Base-by-base conservation (phyloP, 202 grass and related monocot genomes). In the Saccharum hybrid region DNA sequence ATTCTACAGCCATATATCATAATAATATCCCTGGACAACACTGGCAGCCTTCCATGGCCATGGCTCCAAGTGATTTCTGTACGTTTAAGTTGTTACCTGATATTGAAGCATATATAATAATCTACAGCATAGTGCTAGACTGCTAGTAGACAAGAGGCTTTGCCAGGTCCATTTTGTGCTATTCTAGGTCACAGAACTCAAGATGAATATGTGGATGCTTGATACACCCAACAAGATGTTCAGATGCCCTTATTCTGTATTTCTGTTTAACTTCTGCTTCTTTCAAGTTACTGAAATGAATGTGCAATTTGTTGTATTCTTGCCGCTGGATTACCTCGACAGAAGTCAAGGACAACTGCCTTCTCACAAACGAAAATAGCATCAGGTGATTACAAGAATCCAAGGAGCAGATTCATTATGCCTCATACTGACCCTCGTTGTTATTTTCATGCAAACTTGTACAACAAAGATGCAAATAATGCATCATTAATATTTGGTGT, bases 371-470 rank as follows among this genome's bases (percentile, higher is more conserved):
- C 1, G 68, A 69, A 64, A 79, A 70, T 68, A 64, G 6, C 54
- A 76, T 21, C 54, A 43, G 42, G 43, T 75, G 40, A 84, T 63
- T 51, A 42, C 65, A 76, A 40, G 18, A 19, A 81, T 68, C 76
- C 7, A 8, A 42, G 37, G 6, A 22, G 57, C 9, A 48, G 36
- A 78, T 51, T 75, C 5, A 36, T 52, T 31, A 61, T 51, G 57
- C 3, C 41, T 61, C 66, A 68, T 54, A 18, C 51, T 62, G 66
- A 67, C 68, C 51, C 19, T 74, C 86, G 78, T 64, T 80, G 73
- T 81, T 36, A 36, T 36, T 78, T 78, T 42, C 39, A 72, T 76
- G 45, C 36, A 71, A 80, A 73, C n/a, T 71, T 56, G 71, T 84
- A 80, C 52, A 80, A 18, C 64, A 80, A 7, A 26, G 14, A 16